Evolutionary conservation across 257 asterid genomes (phyloP).

Genomic region (Asclepias syriaca): DNA sequence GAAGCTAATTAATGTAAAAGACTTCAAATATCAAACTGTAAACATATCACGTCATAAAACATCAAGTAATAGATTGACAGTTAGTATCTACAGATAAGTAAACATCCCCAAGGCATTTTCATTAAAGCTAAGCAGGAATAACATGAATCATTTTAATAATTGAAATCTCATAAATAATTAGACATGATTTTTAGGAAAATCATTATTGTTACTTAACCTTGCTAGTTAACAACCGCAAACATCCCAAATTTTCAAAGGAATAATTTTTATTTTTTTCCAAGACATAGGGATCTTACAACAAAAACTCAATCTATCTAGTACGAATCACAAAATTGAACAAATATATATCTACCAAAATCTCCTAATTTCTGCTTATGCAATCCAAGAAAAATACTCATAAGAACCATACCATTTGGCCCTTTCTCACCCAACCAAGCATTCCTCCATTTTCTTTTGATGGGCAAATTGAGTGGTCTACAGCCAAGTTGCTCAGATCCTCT

Average conservation of each 20-base stretch:
- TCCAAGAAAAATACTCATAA: constrained; percentile 15
- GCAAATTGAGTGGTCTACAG: constrained; percentile 76
- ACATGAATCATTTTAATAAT: not conserved
- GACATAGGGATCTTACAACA: not conserved
- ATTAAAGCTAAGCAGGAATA: not conserved
- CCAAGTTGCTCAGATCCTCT: constrained; percentile 95
- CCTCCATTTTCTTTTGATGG: constrained; percentile 98
- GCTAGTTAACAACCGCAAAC: not conserved
- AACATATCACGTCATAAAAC: not conserved
- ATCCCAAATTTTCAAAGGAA: not conserved
- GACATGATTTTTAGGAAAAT: not conserved
- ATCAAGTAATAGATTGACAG: not conserved
- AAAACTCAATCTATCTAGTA: not conserved
- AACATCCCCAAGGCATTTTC: not conserved
- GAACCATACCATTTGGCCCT: constrained; percentile 90
- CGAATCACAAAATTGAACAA: not conserved
- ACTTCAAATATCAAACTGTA: not conserved
- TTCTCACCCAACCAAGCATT: constrained; percentile 99
- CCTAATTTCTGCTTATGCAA: not conserved
- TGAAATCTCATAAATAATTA: not conserved
- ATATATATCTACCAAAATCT: not conserved
- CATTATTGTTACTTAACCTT: not conserved
- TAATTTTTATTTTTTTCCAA: not conserved
- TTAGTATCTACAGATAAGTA: not conserved
- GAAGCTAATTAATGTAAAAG: not conserved